Percentiles rank a stretch among this genome's conserved stretches.
These are phyloP conservation scores for Leptographium lundbergii DNA, from an alignment of 2,329 filamentous ascomycete genomes.

Conservation along the genomic window DNA sequence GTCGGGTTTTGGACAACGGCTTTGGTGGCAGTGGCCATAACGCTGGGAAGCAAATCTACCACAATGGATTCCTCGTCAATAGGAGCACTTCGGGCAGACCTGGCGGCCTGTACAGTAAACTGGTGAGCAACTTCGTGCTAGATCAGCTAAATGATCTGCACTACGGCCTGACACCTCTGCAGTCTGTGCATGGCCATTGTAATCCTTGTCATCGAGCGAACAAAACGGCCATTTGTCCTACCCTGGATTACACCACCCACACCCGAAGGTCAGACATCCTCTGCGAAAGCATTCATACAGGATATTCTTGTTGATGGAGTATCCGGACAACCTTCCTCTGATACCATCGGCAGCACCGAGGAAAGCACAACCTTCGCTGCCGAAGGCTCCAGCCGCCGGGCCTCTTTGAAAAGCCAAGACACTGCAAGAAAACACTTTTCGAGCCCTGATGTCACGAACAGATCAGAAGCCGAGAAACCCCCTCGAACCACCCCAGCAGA, in stretches of 20 bases:
- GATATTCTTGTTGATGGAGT: constrained; percentile 11
- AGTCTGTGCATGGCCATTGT: constrained; percentile 6
- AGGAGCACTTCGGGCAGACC: constrained; percentile 4
- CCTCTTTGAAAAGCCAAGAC: not conserved
- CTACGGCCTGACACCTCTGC: not conserved
- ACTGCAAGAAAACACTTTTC: not conserved
- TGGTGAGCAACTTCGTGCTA: not conserved
- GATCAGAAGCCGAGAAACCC: not conserved
- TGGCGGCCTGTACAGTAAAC: constrained; percentile 8
- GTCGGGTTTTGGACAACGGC: constrained; percentile 17
- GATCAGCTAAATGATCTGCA: not conserved
- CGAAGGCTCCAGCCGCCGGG: not conserved
- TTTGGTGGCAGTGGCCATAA: constrained; percentile 16
- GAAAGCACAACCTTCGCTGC: not conserved
- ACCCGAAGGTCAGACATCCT: constrained; percentile 1
- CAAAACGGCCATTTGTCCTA: constrained; percentile 11
- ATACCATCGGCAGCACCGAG: not conserved
- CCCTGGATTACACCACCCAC: constrained; percentile 12
- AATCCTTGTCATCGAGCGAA: constrained; percentile 8
- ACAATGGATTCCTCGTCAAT: not conserved
- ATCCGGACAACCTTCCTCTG: not conserved
- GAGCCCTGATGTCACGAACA: not conserved
- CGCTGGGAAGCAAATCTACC: constrained; percentile 6
- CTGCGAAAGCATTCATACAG: constrained; percentile 8
- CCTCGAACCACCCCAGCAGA: not conserved